Evolutionary conservation across 768 basidiomycete genomes (phyloP).

Genomic region (Serendipita sp.): DNA sequence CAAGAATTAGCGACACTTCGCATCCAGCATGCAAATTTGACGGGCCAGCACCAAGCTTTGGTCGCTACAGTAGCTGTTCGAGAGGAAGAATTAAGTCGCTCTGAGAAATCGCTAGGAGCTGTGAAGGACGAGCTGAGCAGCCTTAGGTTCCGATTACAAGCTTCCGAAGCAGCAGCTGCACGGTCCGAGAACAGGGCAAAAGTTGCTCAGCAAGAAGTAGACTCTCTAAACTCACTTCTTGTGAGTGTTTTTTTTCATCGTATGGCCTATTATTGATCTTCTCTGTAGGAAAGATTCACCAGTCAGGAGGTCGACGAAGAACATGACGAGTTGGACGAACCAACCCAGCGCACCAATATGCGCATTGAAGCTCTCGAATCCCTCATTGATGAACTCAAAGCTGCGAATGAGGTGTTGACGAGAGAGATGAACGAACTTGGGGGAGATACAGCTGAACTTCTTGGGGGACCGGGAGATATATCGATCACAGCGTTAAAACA

Average conservation of each 20-base stretch:
- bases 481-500: not conserved
- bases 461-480: not conserved
- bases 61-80: conserved; percentile 35
- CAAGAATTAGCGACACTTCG: conserved; percentile 45
- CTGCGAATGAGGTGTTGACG: conserved; percentile 29
- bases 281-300: conserved; percentile 19
- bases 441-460: conserved; percentile 19
- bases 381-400: conserved; percentile 30
- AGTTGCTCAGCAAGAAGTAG: conserved; percentile 23
- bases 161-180: not conserved
- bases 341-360: conserved; percentile 12
- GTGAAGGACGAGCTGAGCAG: not conserved
- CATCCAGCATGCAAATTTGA: conserved; percentile 41
- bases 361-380: conserved; percentile 12
- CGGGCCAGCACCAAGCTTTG: conserved; percentile 52
- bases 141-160: not conserved
- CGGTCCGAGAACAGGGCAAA: conserved; percentile 24
- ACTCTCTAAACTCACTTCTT: conserved; percentile 39
- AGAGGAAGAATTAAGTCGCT: conserved; percentile 30
- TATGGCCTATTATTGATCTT: not conserved
- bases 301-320: conserved; percentile 19
- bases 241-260: conserved; percentile 24
- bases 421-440: conserved; percentile 23
- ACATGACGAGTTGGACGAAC: conserved; percentile 26
- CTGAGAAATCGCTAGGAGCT: not conserved